phyloP scores from a whole-genome alignment of 345 rosid species.

The Euclidium syriacum region DNA sequence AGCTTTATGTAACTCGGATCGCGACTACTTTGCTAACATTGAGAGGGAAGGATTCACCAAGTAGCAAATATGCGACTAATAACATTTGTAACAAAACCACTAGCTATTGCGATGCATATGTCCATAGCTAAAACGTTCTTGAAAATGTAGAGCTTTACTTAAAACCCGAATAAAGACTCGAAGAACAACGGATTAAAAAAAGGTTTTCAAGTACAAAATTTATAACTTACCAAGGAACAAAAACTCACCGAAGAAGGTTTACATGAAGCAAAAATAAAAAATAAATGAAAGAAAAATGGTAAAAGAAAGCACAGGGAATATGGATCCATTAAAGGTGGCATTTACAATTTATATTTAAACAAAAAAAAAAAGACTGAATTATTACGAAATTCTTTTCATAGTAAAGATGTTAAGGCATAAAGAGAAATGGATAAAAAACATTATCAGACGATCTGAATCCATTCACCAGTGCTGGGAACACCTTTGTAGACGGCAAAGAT shows the following conservation, averaged over 20 bases:
- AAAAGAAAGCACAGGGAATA: neutral
- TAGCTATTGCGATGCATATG: too few species aligned
- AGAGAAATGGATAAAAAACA: neutral
- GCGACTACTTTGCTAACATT: too few species aligned
- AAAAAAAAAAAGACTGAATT: neutral
- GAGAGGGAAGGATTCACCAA: too few species aligned
- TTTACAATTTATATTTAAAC: neutral
- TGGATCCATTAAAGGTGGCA: conserved; percentile 9
- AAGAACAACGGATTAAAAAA: too few species aligned
- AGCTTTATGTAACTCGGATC: too few species aligned
- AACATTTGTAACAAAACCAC: too few species aligned
- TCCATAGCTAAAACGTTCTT: too few species aligned
- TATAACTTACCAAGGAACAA: neutral
- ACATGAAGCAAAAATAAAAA: too few species aligned
- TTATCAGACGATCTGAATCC: conserved; percentile 46
- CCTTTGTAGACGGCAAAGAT: conserved; percentile 46
- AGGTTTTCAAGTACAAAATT: too few species aligned
- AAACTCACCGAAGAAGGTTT: neutral
- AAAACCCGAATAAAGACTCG: too few species aligned
- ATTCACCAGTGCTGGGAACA: conserved; percentile 45
- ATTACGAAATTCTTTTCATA: neutral
- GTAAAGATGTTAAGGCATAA: conserved; percentile 10
- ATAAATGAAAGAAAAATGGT: neutral
- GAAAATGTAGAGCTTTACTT: too few species aligned
- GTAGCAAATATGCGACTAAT: too few species aligned